phyloP scores from a whole-genome alignment of 2,329 filamentous ascomycete genomes.

The Colletotrichum abscissum region DNA sequence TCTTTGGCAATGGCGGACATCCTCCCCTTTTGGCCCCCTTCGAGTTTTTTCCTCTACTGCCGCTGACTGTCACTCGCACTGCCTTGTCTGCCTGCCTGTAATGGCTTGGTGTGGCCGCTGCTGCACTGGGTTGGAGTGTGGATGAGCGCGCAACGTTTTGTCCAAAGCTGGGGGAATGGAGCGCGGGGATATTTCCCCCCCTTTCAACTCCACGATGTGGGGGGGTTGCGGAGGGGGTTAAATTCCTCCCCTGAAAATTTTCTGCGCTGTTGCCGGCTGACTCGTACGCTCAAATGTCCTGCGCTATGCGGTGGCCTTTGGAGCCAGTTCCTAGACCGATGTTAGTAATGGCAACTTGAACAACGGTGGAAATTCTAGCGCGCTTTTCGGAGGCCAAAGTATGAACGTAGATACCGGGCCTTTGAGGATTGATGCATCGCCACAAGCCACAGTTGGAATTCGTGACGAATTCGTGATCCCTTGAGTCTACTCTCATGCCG shows the following conservation, averaged over 20 bases:
- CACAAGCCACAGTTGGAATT: background rate
- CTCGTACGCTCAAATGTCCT: background rate
- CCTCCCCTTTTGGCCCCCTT: background rate
- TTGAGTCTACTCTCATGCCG: background rate
- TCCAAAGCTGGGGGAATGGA: conserved; percentile 25
- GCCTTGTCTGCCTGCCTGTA: background rate
- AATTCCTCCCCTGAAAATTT: background rate
- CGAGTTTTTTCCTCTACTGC: background rate
- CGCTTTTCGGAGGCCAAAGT: background rate
- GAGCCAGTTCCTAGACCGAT: background rate
- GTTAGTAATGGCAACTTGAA: conserved; percentile 12
- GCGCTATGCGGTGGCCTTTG: background rate
- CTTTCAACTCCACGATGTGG: conserved; percentile 29
- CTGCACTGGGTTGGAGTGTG: background rate
- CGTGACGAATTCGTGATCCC: background rate
- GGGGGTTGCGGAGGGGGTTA: background rate
- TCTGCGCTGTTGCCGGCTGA: conserved; percentile 5
- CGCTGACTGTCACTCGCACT: background rate
- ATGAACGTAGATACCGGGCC: background rate
- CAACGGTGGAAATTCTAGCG: background rate
- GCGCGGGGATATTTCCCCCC: conserved; percentile 5
- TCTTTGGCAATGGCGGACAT: conserved; percentile 22
- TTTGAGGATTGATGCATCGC: background rate
- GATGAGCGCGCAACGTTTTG: conserved; percentile 3
- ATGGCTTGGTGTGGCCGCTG: background rate